Evolutionary conservation across 2,329 filamentous ascomycete species (phyloP).

Genomic region (Hypoxylon sp.): DNA sequence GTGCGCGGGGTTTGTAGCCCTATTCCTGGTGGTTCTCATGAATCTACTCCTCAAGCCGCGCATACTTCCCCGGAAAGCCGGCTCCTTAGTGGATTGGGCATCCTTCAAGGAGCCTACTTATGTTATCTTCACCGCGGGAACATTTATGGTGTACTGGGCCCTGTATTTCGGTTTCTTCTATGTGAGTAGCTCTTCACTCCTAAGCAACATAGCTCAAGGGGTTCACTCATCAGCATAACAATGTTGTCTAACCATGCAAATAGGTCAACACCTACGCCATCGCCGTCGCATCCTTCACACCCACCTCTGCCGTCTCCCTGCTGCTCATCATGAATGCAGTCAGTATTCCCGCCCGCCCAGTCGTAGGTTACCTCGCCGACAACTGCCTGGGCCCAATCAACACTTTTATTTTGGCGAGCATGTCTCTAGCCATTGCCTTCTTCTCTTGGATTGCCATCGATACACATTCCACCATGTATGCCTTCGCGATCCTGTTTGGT

Average conservation of each 20-base stretch:
- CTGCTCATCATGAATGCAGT: slow-evolving; percentile 71
- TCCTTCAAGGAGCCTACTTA: slow-evolving; percentile 67
- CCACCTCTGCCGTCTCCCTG: slow-evolving; percentile 66
- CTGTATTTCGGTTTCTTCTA: slow-evolving; percentile 69
- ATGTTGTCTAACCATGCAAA: slow-evolving; percentile 3
- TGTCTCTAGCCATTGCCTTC: slow-evolving; percentile 63
- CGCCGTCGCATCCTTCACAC: slow-evolving; percentile 58
- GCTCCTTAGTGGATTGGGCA: slow-evolving; percentile 64
- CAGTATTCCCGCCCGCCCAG: slow-evolving; percentile 68
- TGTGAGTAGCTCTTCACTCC: slow-evolving; percentile 50
- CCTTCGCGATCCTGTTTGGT: slow-evolving; percentile 62
- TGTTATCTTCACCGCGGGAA: slow-evolving; percentile 56
- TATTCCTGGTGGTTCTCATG: slow-evolving; percentile 61
- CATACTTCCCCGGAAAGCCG: slow-evolving; percentile 60
- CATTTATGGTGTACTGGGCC: slow-evolving; percentile 63
- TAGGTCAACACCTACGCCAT: slow-evolving; percentile 54
- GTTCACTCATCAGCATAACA: slow-evolving; percentile 17
- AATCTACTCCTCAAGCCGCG: slow-evolving; percentile 62
- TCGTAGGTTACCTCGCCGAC: slow-evolving; percentile 69
- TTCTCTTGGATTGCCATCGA: slow-evolving; percentile 70
- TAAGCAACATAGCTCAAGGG: not conserved
- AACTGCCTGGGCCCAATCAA: slow-evolving; percentile 68
- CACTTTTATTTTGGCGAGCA: slow-evolving; percentile 64
- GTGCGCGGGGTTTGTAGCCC: slow-evolving; percentile 71
- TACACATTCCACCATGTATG: slow-evolving; percentile 58